Evolutionary conservation across 2,329 filamentous ascomycete species (phyloP).

Genomic region (Colletotrichum nymphaeae): DNA sequence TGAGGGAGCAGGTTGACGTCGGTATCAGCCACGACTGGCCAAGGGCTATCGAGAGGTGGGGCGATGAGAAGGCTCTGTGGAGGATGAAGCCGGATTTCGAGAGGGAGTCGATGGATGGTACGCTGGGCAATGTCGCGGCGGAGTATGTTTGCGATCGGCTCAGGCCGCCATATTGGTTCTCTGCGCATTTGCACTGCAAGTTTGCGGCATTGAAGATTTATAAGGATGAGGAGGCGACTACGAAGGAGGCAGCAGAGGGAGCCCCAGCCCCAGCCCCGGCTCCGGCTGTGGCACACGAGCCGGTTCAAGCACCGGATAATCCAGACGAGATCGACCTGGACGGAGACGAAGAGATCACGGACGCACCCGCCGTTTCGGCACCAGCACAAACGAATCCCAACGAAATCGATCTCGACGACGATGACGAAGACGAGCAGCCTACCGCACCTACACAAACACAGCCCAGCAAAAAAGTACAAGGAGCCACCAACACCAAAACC

Average conservation of each 20-base stretch:
- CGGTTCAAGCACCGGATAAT: constrained; percentile 14
- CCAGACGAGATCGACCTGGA: constrained; percentile 37
- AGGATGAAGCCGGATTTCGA: constrained; percentile 79
- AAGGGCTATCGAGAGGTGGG: constrained; percentile 81
- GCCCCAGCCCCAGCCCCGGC: not conserved
- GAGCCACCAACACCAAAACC: constrained; percentile 24
- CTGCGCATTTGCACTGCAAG: constrained; percentile 92
- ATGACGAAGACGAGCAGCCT: constrained; percentile 58
- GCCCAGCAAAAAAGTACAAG: constrained; percentile 14
- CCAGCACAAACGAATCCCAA: constrained; percentile 63
- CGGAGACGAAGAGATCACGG: constrained; percentile 22
- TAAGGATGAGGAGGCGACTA: constrained; percentile 46
- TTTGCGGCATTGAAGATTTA: constrained; percentile 78
- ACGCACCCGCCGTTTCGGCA: not conserved
- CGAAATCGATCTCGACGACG: constrained; percentile 77
- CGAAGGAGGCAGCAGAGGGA: not conserved
- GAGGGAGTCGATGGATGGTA: constrained; percentile 79
- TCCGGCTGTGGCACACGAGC: constrained; percentile 6
- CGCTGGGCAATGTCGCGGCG: constrained; percentile 83
- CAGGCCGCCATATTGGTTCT: constrained; percentile 89
- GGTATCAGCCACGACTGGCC: constrained; percentile 98
- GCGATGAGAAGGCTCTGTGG: constrained; percentile 77
- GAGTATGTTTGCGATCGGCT: constrained; percentile 83
- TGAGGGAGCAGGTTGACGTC: constrained; percentile 90
- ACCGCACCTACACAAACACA: constrained; percentile 36